Percentiles rank a stretch among this genome's conserved stretches.
Conservation (phyloP, 2,329 filamentous ascomycete genomes). For the Fusarium sulawesiense region DNA sequence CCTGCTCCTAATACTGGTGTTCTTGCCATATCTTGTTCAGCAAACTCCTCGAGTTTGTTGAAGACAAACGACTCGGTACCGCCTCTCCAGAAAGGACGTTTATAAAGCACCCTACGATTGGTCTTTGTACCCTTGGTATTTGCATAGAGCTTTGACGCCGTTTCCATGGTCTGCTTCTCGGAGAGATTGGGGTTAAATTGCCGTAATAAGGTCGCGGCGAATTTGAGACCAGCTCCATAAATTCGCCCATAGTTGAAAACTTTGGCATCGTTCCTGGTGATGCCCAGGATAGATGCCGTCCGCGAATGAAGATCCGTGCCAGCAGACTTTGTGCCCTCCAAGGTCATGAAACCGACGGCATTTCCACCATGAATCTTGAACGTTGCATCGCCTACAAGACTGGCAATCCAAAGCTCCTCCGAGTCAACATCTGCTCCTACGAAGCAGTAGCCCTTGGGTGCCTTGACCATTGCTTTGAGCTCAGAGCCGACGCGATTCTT, state of each 20-base stretch:
- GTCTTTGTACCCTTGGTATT: conserved; percentile 93
- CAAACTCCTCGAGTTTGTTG: conserved; percentile 97
- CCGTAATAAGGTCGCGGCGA: conserved; percentile 87
- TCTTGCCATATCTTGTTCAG: conserved; percentile 88
- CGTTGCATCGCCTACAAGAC: conserved; percentile 90
- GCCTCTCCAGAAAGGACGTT: conserved; percentile 89
- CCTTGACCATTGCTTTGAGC: conserved; percentile 95
- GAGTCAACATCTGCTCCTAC: conserved; percentile 98
- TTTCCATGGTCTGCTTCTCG: conserved; percentile 80
- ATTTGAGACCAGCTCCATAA: conserved; percentile 96
- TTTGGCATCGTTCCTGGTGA: conserved; percentile 94
- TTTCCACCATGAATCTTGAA: conserved; percentile 97
- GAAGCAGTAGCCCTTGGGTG: conserved; percentile 90
- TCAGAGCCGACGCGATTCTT: conserved; percentile 95
- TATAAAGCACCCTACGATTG: conserved; percentile 75
- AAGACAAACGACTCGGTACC: conserved; percentile 98
- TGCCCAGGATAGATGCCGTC: conserved; percentile 90
- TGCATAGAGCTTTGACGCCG: conserved; percentile 83
- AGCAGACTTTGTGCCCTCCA: conserved; percentile 93
- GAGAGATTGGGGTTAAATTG: conserved; percentile 92
- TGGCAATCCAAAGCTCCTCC: conserved; percentile 98
- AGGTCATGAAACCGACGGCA: conserved; percentile 98
- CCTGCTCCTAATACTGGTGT: conserved; percentile 94
- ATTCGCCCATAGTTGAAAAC: conserved; percentile 99
- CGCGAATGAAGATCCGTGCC: conserved; percentile 95